Evolutionary conservation across 1,284 basidiomycete genomes (phyloP).

Genomic region (Marasmius sp.): DNA sequence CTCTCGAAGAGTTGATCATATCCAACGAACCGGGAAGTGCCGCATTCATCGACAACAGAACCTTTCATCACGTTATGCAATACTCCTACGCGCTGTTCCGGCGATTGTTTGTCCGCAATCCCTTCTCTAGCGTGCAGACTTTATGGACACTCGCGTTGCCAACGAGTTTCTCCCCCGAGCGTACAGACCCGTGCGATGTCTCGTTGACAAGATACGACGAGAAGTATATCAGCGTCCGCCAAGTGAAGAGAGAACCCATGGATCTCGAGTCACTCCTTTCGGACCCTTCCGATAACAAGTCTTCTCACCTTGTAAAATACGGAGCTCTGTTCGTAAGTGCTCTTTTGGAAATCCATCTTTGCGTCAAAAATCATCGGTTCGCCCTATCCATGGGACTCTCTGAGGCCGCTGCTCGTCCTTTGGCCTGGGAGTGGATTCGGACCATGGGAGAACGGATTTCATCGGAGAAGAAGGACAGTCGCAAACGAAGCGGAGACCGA

Average conservation of each 20-base stretch:
- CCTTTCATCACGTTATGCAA: not conserved
- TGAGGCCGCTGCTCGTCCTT: not conserved
- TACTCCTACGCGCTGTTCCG: not conserved
- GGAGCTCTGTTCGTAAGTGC: not conserved
- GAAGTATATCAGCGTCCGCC: not conserved
- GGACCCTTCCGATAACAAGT: not conserved
- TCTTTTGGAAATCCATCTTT: not conserved
- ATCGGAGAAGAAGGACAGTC: not conserved
- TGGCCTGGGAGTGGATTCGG: not conserved
- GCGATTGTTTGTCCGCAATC: not conserved
- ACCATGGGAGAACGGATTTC: not conserved
- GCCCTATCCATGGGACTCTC: not conserved
- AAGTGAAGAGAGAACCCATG: not conserved
- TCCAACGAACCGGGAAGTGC: not conserved
- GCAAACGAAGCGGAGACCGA: not conserved
- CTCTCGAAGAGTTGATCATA: not conserved
- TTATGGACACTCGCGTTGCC: not conserved
- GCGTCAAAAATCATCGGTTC: not conserved
- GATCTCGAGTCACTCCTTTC: not conserved
- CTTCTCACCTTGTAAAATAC: not conserved
- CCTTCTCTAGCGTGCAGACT: not conserved
- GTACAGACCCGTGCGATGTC: not conserved
- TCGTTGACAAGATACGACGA: not conserved
- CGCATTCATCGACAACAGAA: not conserved
- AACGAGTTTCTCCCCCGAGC: not conserved